Evolutionary conservation across 495 filamentous ascomycete species (phyloP).

Genomic region (Delitschia confertaspora): DNA sequence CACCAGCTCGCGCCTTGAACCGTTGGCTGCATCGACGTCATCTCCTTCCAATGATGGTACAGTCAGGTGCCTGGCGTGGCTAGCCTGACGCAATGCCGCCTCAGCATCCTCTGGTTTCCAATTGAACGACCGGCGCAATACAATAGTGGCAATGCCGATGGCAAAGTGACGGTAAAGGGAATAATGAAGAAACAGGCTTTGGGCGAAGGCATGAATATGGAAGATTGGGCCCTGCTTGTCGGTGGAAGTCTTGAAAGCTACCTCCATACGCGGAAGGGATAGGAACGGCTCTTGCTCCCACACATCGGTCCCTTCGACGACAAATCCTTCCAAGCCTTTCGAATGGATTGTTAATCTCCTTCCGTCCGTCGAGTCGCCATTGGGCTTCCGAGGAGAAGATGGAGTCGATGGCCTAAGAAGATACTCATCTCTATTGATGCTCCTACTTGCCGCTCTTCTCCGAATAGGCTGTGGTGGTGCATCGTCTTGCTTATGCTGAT

Average conservation of each 20-base stretch:
- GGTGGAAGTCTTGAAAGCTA: constrained; percentile 73
- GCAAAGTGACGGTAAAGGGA: constrained; percentile 92
- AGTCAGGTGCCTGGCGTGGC: constrained; percentile 12
- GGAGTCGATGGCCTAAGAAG: constrained; percentile 50
- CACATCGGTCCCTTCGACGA: constrained; percentile 76
- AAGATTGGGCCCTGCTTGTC: constrained; percentile 80
- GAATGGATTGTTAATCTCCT: constrained; percentile 72
- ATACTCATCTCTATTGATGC: constrained; percentile 39
- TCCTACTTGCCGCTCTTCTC: constrained; percentile 43
- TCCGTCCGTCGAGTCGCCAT: constrained; percentile 56
- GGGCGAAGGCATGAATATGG: constrained; percentile 73
- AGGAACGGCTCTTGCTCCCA: constrained; percentile 82
- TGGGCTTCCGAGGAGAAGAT: constrained; percentile 50
- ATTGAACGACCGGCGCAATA: constrained; percentile 63
- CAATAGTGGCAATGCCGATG: constrained; percentile 68
- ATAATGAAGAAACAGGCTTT: constrained; percentile 73
- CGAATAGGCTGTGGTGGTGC: constrained; percentile 43
- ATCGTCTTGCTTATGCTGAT: constrained; percentile 62
- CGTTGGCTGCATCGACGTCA: constrained; percentile 19
- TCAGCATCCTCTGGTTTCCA: constrained; percentile 5
- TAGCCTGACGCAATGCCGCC: not conserved
- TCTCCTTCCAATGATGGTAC: constrained; percentile 22
- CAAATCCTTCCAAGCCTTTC: constrained; percentile 75
- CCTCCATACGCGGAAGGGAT: constrained; percentile 75
- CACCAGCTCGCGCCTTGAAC: constrained; percentile 50